Evolutionary conservation across 2,329 filamentous ascomycete species (phyloP).

Genomic region (Arthrobotrys megalospora): DNA sequence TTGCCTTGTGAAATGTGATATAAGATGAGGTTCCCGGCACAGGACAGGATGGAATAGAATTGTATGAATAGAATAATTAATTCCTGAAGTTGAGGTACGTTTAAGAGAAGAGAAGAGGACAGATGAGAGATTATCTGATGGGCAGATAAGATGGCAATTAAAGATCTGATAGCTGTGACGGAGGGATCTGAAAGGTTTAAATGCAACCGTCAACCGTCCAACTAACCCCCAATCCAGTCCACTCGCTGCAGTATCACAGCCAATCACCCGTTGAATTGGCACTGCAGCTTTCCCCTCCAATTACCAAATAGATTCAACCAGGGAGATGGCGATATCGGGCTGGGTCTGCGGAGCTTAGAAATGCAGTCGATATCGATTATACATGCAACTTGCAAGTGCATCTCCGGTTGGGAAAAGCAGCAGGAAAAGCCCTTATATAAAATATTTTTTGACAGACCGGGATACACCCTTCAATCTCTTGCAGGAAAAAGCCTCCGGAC

Average conservation of each 20-base stretch:
- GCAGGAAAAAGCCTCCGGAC: slow-evolving; percentile 27
- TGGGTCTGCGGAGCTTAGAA: slow-evolving; percentile 14
- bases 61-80: not conserved
- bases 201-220: not conserved
- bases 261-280: slow-evolving; percentile 23
- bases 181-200: slow-evolving; percentile 17
- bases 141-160: slow-evolving; percentile 39
- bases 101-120: not conserved
- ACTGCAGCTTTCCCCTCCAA: slow-evolving; percentile 12
- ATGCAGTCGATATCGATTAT: slow-evolving; percentile 14
- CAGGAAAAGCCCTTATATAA: not conserved
- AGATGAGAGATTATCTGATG: slow-evolving; percentile 52
- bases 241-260: not conserved
- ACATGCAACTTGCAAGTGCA: not conserved
- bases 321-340: slow-evolving; percentile 30
- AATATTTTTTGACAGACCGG: not conserved
- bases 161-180: not conserved
- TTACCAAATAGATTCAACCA: slow-evolving; percentile 17
- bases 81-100: not conserved
- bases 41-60: not conserved
- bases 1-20: not conserved
- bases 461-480: not conserved
- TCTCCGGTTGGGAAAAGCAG: not conserved
- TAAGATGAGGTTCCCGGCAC: not conserved
- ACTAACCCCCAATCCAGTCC: not conserved